These are phyloP conservation scores for Ganoderma multipileum DNA, from an alignment of 1,284 basidiomycete genomes.

Conservation along the genomic window DNA sequence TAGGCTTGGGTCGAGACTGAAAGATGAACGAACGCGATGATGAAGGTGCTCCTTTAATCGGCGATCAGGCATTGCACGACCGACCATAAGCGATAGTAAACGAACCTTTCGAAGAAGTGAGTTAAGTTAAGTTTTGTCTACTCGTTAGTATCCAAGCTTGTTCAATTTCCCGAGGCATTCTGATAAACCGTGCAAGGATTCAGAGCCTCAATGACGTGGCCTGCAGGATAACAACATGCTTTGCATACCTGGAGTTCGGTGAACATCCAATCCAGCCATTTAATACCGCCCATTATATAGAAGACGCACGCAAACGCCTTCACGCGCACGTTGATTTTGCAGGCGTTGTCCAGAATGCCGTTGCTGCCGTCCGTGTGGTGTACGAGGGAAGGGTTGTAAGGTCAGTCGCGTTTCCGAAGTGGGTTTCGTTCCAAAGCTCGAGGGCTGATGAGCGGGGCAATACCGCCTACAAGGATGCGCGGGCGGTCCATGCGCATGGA, in stretches of 20 bases:
- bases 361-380: slow-evolving; percentile 85
- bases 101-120: slow-evolving; percentile 98
- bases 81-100: slow-evolving; percentile 96
- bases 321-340: slow-evolving; percentile 89
- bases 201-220: slow-evolving; percentile 6
- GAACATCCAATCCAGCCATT: slow-evolving; percentile 88
- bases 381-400: slow-evolving; percentile 64
- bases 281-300: slow-evolving; percentile 88
- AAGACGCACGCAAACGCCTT: slow-evolving; percentile 95
- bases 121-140: slow-evolving; percentile 54
- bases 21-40: no score
- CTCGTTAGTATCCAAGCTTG: slow-evolving; percentile 68
- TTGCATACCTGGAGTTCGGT: slow-evolving; percentile 76
- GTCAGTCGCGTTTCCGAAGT: slow-evolving; percentile 87
- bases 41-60: slow-evolving; percentile 76
- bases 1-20: no score
- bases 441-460: slow-evolving; percentile 86
- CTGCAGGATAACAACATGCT: slow-evolving; percentile 16
- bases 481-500: slow-evolving; percentile 83
- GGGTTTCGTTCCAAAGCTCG: slow-evolving; percentile 88
- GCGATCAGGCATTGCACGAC: slow-evolving; percentile 88
- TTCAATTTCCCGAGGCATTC: slow-evolving; percentile 74
- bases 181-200: slow-evolving; percentile 32
- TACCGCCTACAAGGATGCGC: slow-evolving; percentile 90
- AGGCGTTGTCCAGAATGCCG: slow-evolving; percentile 93